A percentile compares a stretch with the other conserved stretches of the same genome.
phyloP scores from a whole-genome alignment of 495 filamentous ascomycete species.

The Amphirosellinia nigrospora region DNA sequence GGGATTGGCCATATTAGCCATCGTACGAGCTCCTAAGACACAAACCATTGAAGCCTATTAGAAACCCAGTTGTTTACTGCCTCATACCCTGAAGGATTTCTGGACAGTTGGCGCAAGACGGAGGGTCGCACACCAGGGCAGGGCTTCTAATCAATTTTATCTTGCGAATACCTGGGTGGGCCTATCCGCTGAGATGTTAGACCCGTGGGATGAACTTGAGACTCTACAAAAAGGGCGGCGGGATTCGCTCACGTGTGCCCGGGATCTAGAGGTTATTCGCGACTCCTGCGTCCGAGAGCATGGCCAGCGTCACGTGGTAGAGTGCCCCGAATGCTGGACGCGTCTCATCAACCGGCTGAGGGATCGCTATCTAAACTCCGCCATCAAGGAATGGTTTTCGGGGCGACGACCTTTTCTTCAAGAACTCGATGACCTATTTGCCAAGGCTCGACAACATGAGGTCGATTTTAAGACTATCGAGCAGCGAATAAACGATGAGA shows the following conservation, averaged over 20 bases:
- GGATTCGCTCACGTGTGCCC: conserved; percentile 36
- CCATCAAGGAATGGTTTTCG: conserved; percentile 52
- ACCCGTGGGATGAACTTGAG: conserved; percentile 44
- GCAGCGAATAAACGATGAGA: conserved; percentile 48
- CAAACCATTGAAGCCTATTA: not conserved
- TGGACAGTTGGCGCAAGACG: not conserved
- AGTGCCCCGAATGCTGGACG: conserved; percentile 47
- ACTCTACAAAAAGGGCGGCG: conserved; percentile 35
- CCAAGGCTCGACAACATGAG: conserved; percentile 44
- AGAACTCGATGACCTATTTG: conserved; percentile 48
- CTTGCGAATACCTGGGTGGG: conserved; percentile 15
- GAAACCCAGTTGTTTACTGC: not conserved
- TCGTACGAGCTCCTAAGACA: not conserved
- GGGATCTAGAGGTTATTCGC: conserved; percentile 35
- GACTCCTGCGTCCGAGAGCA: conserved; percentile 37
- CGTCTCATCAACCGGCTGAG: conserved; percentile 45
- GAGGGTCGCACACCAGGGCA: not conserved
- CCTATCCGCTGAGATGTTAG: conserved; percentile 32
- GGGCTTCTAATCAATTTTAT: not conserved
- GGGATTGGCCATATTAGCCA: not conserved
- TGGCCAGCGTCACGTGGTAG: conserved; percentile 40
- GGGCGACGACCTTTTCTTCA: conserved; percentile 45
- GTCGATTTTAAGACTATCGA: conserved; percentile 46
- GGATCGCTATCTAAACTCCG: conserved; percentile 43
- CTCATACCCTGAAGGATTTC: not conserved